Evolutionary conservation across 768 basidiomycete genomes (phyloP), one percentile per base, ranked within the genome.

Genomic region (Boletus vermiculosoides): DNA sequence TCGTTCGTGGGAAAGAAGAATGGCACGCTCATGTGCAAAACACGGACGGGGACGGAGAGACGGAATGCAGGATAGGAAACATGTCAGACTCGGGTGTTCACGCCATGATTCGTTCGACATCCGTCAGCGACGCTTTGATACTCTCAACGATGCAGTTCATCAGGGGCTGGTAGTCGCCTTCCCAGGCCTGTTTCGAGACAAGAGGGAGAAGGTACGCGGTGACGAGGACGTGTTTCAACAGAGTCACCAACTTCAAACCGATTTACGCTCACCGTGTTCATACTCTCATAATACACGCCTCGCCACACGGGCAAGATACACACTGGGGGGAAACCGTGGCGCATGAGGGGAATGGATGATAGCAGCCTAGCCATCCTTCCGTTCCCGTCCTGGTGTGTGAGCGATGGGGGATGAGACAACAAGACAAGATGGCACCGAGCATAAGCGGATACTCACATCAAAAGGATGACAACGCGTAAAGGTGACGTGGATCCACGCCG

Each of bases 401-500:
- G 9, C 9, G 18, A 52, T 22, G 18, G 33, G n/a, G 22, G 12
- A 49, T 39, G 36, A 50, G 31, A 31, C 18, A 44, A 61, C 40
- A 15, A 42, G 37, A 46, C 10, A 9, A 40, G n/a, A 39, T 8
- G 5, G 12, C 18, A 25, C n/a, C 3, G 7, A 18, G 8, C 52
- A 39, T 15, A 11, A 50, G 4, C 18, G 28, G 9, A 36, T 1
- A 31, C 71, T 54, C 58, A 73, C 72, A 44, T 73, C 72, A 33
- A 73, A 73, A 0, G 72, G 72, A 34, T 74, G 72, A 48, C 72
- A 74, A 2, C 71, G 64, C 18, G 68, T 72, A 45, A 73, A 64
- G 3, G 73, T 70, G 7, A 73, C 64, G 25, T 73, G 72, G 12
- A 73, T 53, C 72, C 72, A 73, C 9, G 72, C 70, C 12, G 73